Evolutionary conservation across 306 rosid species (phyloP).

Genomic region (Leucaena leucocephala): DNA sequence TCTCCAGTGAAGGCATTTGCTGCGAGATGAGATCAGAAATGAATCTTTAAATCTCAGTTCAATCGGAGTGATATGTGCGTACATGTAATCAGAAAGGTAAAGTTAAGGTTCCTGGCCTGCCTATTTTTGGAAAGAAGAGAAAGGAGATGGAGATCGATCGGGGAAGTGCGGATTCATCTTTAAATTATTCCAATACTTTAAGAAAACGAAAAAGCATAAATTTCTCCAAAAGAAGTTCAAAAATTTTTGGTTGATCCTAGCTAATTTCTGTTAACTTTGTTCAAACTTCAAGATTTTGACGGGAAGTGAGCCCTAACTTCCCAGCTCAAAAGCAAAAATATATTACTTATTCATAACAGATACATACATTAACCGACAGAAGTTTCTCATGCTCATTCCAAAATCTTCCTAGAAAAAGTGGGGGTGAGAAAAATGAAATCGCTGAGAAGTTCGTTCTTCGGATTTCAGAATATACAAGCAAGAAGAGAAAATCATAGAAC

Average conservation of each 20-base stretch:
- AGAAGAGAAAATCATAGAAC: neutral
- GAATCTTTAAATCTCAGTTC: neutral
- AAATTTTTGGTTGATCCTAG: neutral
- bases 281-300: neutral
- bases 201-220: neutral
- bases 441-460: slow-evolving; percentile 1
- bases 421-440: neutral
- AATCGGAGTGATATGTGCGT: neutral
- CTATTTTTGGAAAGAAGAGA: neutral
- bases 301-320: slow-evolving; percentile 16
- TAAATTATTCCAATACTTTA: neutral
- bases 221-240: neutral
- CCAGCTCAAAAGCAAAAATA: neutral
- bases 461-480: neutral
- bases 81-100: neutral
- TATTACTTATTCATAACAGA: no score
- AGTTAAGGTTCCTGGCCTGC: neutral
- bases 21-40: slow-evolving; percentile 36
- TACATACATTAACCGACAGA: neutral
- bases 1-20: slow-evolving; percentile 79
- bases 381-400: neutral
- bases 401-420: neutral
- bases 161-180: neutral
- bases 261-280: slow-evolving; percentile 14
- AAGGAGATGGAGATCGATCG: neutral